A percentile compares a stretch with the other conserved stretches of the same genome.
Conservation (phyloP, 306 rosid species). For the Rosa rugosa region DNA sequence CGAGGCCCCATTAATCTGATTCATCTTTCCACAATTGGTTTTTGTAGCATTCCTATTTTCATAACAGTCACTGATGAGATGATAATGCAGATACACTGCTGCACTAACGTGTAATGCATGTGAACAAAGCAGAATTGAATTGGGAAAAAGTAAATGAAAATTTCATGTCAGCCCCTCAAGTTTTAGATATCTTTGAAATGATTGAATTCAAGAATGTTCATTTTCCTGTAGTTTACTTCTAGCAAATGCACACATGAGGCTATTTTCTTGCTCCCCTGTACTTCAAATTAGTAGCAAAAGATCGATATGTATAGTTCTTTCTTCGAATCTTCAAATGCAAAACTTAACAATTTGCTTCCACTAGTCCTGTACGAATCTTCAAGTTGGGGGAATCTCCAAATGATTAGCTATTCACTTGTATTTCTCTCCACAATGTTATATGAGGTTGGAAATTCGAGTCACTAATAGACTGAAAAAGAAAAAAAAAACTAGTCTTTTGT, state of each 20-base stretch:
- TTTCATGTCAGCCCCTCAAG: neutral
- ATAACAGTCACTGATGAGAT: neutral
- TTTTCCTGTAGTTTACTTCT: neutral
- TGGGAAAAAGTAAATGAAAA: neutral
- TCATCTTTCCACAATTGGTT: conserved; percentile 11
- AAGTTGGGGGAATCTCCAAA: neutral
- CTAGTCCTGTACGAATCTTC: neutral
- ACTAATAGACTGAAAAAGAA: neutral
- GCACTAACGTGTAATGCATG: neutral
- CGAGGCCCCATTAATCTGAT: neutral
- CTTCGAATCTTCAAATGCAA: neutral
- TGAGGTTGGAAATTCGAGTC: neutral
- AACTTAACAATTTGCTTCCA: neutral
- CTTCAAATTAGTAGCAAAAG: neutral
- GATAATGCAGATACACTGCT: neutral
- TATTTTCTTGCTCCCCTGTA: neutral
- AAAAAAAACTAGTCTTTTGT: neutral
- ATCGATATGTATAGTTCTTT: neutral
- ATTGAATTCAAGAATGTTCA: neutral
- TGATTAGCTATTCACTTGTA: neutral
- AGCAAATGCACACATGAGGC: neutral
- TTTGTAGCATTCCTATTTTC: neutral
- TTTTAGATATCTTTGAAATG: neutral
- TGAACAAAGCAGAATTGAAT: neutral
- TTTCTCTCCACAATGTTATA: neutral